Evolutionary conservation across 495 filamentous ascomycete species (phyloP), one percentile per base, ranked within the genome.

Genomic region (Penicillium herquei): DNA sequence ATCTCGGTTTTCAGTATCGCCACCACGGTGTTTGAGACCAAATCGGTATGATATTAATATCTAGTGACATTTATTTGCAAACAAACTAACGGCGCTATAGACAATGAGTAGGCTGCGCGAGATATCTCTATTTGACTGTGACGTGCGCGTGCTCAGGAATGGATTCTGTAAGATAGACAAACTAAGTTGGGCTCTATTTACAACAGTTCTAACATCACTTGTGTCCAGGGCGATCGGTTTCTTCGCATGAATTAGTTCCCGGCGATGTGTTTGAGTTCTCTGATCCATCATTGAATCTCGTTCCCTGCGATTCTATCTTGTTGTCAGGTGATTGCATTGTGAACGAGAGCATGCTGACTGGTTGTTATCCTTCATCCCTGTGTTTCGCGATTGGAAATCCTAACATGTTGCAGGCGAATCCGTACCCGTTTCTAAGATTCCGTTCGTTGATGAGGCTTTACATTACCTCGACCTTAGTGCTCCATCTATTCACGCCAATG

Each of bases 311-410:
- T 72, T 95, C 92, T 67, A 78, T 99, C 37, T 76, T 99, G 7
- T 75, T 99, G 6, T 89, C 89, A 51, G 95, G 95, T 21, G 95
- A 99, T 69, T 96, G 92, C 70, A 98, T 99, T 58, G 92, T 99
- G 56, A 99, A 99, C 68, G 95, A 99, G 70, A 97, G 93, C 77
- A 99, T 99, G 95, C 84, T 99, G 32, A 99, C 95, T 39, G 88
- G 87, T 87, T 62, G 75, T 65, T 0, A 41, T 3, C 6, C 11
- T 31, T 17, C 39, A 9, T 11, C 9, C 6, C 30, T 14, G 7
- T 47, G 49, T 10, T 37, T 11, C 4, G 3, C n/a, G 10, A 40
- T n/a, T 8, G 32, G 34, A 35, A 41, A 21, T n/a, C 43, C 63
- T 76, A 52, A 74, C 51, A 51, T 34, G 16, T 26, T 37, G 54